phyloP scores from a whole-genome alignment of 2,329 filamentous ascomycete species.

The Aspergillus brunneoviolaceus region DNA sequence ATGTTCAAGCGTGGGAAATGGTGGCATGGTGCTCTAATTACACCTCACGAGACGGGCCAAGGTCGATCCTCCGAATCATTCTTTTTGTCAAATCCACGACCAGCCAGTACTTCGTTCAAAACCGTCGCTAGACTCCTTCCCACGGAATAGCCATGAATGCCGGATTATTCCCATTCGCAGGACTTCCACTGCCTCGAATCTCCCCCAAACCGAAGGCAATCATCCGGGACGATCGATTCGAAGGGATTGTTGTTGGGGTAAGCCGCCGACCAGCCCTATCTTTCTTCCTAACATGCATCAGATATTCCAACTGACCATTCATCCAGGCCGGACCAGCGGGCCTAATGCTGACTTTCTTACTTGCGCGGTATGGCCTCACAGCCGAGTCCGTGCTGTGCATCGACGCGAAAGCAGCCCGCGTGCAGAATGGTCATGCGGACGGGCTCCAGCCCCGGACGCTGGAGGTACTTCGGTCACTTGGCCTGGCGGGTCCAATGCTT shows the following conservation, averaged over 20 bases:
- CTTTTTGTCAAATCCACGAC: too few relatives aligned
- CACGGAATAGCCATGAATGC: too few relatives aligned
- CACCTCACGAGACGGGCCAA: too few relatives aligned
- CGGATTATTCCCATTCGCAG: slow-evolving; percentile 32
- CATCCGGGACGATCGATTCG: slow-evolving; percentile 33
- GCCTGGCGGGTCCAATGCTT: slow-evolving; percentile 38
- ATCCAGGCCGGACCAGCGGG: slow-evolving; percentile 42
- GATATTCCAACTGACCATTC: neutral
- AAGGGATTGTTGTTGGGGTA: slow-evolving; percentile 42
- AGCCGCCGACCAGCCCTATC: neutral
- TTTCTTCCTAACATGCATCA: neutral
- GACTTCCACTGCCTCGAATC: slow-evolving; percentile 39
- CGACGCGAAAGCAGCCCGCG: slow-evolving; percentile 37
- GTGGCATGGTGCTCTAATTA: too few relatives aligned
- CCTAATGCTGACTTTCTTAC: slow-evolving; percentile 39
- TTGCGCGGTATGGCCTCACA: slow-evolving; percentile 43
- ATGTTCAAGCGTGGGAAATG: too few relatives aligned
- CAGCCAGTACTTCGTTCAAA: too few relatives aligned
- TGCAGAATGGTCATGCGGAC: slow-evolving; percentile 44
- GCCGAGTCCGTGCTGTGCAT: slow-evolving; percentile 43
- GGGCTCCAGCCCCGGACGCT: slow-evolving; percentile 44
- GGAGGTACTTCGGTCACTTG: slow-evolving; percentile 43
- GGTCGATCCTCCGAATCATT: too few relatives aligned
- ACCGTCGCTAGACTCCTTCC: too few relatives aligned
- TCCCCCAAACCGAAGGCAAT: slow-evolving; percentile 18